A percentile compares a stretch with the other conserved stretches of the same genome.
Conservation (phyloP, 768 basidiomycete species). For the Hydnum rufescens region DNA sequence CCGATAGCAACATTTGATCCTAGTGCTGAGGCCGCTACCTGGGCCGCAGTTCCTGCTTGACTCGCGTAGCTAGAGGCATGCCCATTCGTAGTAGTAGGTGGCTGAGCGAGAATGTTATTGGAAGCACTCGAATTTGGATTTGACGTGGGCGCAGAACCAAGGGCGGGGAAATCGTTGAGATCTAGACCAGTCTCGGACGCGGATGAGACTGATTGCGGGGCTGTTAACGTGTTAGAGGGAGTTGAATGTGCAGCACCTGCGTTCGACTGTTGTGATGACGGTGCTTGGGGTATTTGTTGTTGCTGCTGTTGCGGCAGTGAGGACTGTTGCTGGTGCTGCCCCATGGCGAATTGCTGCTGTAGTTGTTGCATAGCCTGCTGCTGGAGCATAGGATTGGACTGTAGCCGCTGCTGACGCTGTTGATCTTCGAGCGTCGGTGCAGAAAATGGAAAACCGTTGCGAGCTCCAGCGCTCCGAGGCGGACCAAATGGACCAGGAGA, state of each 20-base stretch:
- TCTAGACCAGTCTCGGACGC: constrained; percentile 64
- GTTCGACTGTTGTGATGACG: not conserved
- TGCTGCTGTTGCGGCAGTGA: constrained; percentile 18
- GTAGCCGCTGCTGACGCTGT: constrained; percentile 15
- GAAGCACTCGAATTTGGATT: constrained; percentile 17
- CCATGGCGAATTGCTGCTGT: constrained; percentile 15
- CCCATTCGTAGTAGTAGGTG: constrained; percentile 15
- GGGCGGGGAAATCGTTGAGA: constrained; percentile 75
- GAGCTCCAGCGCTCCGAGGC: not conserved
- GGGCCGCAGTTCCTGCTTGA: constrained; percentile 51
- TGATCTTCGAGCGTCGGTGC: not conserved
- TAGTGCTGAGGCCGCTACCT: constrained; percentile 19
- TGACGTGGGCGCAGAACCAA: constrained; percentile 40
- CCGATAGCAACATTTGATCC: constrained; percentile 19
- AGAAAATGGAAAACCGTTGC: not conserved
- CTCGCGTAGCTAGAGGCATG: constrained; percentile 55
- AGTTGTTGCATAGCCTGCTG: constrained; percentile 15
- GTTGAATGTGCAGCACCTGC: not conserved
- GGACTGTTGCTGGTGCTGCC: constrained; percentile 15
- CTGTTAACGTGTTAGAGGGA: not conserved
- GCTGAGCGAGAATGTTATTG: constrained; percentile 11
- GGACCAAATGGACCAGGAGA: not conserved
- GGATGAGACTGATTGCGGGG: constrained; percentile 38
- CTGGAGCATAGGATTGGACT: constrained; percentile 18
- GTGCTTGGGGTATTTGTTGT: too few relatives aligned